These are phyloP conservation scores for Leccinellum rugosiceps DNA, from an alignment of 768 basidiomycete species.

Conservation along the genomic window DNA sequence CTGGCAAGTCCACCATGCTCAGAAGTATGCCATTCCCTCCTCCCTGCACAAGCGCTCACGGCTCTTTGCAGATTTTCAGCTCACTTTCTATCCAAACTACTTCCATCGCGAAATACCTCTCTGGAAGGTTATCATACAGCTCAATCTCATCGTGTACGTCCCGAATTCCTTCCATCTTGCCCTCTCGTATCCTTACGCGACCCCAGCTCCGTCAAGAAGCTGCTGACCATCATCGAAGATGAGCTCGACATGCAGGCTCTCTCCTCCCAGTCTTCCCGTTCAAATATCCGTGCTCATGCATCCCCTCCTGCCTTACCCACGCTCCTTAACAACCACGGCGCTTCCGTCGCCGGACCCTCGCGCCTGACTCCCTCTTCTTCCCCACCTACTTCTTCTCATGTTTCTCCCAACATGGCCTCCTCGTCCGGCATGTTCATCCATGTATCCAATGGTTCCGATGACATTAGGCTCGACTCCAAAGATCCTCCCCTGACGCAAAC, in stretches of 20 bases:
- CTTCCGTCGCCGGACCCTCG: not conserved
- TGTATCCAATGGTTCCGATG: not conserved
- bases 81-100: slow-evolving; percentile 59
- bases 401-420: not conserved
- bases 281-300: slow-evolving; percentile 21
- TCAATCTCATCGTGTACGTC: slow-evolving; percentile 62
- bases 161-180: not conserved
- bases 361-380: not conserved
- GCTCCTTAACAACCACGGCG: not conserved
- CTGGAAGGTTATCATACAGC: slow-evolving; percentile 65
- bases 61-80: slow-evolving; percentile 54
- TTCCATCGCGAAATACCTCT: slow-evolving; percentile 55
- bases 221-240: slow-evolving; percentile 51
- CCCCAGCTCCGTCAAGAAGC: slow-evolving; percentile 52
- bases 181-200: not conserved
- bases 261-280: not conserved
- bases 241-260: slow-evolving; percentile 35
- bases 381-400: not conserved
- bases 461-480: not conserved
- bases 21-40: slow-evolving; percentile 14
- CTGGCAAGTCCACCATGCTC: slow-evolving; percentile 32
- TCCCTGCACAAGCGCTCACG: not conserved
- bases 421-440: not conserved
- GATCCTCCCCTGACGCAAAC: slow-evolving; percentile 23
- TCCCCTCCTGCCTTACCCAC: slow-evolving; percentile 25